Conservation (phyloP, 2,329 filamentous ascomycete species). For the Verticillium tricorpus region DNA sequence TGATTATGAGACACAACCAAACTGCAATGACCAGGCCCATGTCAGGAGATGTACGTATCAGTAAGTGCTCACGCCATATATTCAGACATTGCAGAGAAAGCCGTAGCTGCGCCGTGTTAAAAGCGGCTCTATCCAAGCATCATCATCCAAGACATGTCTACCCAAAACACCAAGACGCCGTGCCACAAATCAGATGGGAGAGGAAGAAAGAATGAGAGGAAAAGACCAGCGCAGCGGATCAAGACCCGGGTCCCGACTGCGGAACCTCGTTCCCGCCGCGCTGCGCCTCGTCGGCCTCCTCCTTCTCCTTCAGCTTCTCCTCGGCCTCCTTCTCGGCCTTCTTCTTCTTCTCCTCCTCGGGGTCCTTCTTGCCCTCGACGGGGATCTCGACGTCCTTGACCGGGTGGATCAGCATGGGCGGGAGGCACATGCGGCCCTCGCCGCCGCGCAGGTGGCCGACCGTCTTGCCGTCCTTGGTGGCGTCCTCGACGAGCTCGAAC, state of each 20-base stretch:
- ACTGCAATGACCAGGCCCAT: background rate
- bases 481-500: constrained; percentile 59
- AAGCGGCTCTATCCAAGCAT: background rate
- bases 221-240: background rate
- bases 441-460: constrained; percentile 56
- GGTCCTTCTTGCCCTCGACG: constrained; percentile 48
- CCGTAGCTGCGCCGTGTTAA: background rate
- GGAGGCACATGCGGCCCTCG: constrained; percentile 85
- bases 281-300: background rate
- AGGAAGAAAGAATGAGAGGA: background rate
- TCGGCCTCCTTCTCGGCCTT: constrained; percentile 27
- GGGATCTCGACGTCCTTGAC: constrained; percentile 71
- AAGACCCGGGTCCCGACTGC: background rate
- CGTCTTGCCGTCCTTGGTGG: constrained; percentile 42
- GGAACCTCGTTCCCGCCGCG: background rate
- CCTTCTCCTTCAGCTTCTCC: background rate
- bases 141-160: background rate
- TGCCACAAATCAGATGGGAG: background rate
- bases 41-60: background rate
- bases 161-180: background rate
- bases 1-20: too few relatives aligned
- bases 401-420: constrained; percentile 84
- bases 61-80: background rate
- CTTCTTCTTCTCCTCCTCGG: constrained; percentile 35
- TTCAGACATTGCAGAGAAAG: background rate